Evolutionary conservation across 768 basidiomycete genomes (phyloP), one percentile per base, ranked within the genome.

Genomic region (Lentinula aciculospora): DNA sequence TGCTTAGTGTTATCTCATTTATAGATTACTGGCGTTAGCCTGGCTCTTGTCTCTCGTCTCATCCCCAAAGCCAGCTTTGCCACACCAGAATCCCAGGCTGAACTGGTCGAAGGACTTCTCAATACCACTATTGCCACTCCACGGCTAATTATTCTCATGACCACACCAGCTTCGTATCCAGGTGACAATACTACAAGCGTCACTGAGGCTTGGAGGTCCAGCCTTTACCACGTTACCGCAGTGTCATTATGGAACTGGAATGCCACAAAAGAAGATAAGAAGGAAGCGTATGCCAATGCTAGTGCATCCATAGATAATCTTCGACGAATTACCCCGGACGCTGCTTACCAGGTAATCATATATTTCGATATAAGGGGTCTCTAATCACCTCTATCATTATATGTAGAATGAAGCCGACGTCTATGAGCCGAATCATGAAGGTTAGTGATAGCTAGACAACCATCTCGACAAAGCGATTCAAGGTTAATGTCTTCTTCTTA

Each of bases 201-300:
- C 23, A 67, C 65, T 4, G 56, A 57, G 27, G 69, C 67, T 6
- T 71, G 70, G 70, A 62, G 70, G 32, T 66, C 67, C 6, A 77
- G 75, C 53, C 36, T 81, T 3, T 79, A 75, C 58, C 79, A 82
- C 60, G 67, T 78, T 50, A 80, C 79, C 9, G 67, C 73, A 23
- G 66, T 76, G 32, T 68, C 72, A 5, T 53, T 66, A n/a, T 81
- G 77, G 78, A 72, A 72, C 19, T 80, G 75, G 72, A 73, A 80
- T 53, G 73, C 78, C 4, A 77, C 76, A 2, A 59, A 58, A 17
- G 66, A 56, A 19, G 74, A 77, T 44, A 74, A 76, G 54, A 58
- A 60, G 45, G 62, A 50, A 2, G 54, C 66, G 25, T 79, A 80
- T 61, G 27, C 65, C 3, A 56, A 63, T 28, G 72, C 69, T 15